Evolutionary conservation across 2,329 filamentous ascomycete species (phyloP).

Genomic region (Hypoxylon sp.): DNA sequence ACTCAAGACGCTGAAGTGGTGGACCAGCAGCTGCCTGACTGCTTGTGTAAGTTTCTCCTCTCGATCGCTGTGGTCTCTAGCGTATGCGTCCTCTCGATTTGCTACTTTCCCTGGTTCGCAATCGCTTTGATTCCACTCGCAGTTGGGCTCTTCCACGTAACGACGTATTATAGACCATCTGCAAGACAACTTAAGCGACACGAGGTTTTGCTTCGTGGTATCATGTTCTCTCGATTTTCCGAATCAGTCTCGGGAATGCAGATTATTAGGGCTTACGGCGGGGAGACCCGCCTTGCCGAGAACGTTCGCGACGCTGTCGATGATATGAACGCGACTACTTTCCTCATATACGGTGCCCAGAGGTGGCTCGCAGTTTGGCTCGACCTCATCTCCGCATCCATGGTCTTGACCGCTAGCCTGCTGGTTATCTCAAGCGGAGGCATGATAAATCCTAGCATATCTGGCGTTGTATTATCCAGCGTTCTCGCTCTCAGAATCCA

Average conservation of each 20-base stretch:
- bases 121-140: slow-evolving; percentile 72
- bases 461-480: slow-evolving; percentile 68
- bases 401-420: slow-evolving; percentile 67
- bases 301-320: slow-evolving; percentile 70
- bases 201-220: slow-evolving; percentile 73
- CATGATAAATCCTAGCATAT: slow-evolving; percentile 71
- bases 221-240: slow-evolving; percentile 73
- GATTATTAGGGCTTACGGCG: slow-evolving; percentile 74
- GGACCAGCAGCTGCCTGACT: slow-evolving; percentile 76
- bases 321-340: slow-evolving; percentile 76
- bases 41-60: slow-evolving; percentile 74
- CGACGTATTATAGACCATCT: slow-evolving; percentile 75
- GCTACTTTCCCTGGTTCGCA: slow-evolving; percentile 76
- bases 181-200: slow-evolving; percentile 77
- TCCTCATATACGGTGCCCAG: slow-evolving; percentile 76
- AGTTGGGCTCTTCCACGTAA: slow-evolving; percentile 70
- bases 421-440: slow-evolving; percentile 75
- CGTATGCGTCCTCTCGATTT: slow-evolving; percentile 74
- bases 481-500: slow-evolving; percentile 60
- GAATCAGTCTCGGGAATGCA: slow-evolving; percentile 73
- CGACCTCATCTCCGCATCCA: slow-evolving; percentile 73
- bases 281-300: slow-evolving; percentile 68
- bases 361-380: slow-evolving; percentile 75
- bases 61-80: slow-evolving; percentile 72
- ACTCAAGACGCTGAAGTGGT: slow-evolving; percentile 77